These are phyloP conservation scores for Coffea humblotiana DNA, from an alignment of 305 asterid genomes.

Conservation along the genomic window DNA sequence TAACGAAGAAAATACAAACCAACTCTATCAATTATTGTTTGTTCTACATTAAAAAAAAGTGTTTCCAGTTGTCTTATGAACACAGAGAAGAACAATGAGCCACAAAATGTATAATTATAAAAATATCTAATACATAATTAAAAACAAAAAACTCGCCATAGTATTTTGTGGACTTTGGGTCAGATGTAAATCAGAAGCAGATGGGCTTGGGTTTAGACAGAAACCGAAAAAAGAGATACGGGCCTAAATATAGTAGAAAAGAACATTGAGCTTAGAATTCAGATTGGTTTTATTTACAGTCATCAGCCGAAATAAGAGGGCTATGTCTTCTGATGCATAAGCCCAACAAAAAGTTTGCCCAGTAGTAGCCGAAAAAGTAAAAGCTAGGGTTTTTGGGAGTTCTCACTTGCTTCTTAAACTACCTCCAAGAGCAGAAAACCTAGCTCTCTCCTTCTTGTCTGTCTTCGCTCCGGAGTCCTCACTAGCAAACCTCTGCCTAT, in stretches of 20 bases:
- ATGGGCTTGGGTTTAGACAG: no score
- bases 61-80: neutral
- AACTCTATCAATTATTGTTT: no score
- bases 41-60: no score
- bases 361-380: neutral
- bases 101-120: neutral
- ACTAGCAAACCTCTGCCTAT: neutral
- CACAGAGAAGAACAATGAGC: neutral
- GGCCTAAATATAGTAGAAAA: no score
- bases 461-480: no score
- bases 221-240: no score
- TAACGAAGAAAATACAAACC: neutral
- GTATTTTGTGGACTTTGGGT: no score
- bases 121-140: neutral
- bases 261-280: no score
- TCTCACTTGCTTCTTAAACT: neutral
- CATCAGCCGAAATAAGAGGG: neutral
- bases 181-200: no score
- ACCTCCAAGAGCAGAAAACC: neutral
- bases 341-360: neutral
- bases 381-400: constrained; percentile 2
- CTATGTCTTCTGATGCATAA: neutral
- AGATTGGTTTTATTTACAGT: no score
- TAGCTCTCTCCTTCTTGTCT: neutral
- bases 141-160: no score